Percentiles rank a stretch among this genome's conserved stretches.
These are phyloP conservation scores for Quercus engelmannii DNA, from an alignment of 306 rosid species.

Conservation along the genomic window DNA sequence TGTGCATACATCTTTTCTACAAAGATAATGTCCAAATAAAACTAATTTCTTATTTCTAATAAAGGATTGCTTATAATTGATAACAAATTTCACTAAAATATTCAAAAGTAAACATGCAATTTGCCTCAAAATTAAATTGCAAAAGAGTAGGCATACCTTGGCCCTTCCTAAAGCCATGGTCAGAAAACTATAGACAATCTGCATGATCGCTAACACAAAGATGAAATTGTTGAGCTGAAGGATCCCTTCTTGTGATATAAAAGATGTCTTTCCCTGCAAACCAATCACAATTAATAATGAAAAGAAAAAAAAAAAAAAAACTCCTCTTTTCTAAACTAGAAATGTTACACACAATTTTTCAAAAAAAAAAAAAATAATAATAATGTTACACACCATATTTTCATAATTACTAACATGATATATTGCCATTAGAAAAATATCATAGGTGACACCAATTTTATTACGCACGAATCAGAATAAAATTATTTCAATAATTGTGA, in stretches of 20 bases:
- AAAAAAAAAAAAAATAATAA: background rate
- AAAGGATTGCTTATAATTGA: no score
- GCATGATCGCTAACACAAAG: constrained; percentile 56
- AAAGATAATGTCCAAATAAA: no score
- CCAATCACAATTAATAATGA: background rate
- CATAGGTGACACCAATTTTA: no score
- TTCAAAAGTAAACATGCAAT: background rate
- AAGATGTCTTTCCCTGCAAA: constrained; percentile 48
- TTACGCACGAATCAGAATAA: no score
- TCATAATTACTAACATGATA: no score
- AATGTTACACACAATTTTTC: no score
- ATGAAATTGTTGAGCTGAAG: constrained; percentile 56
- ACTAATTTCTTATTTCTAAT: no score
- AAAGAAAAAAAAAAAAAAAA: background rate
- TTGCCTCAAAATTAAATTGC: background rate
- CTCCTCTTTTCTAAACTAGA: background rate
- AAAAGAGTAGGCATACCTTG: constrained; percentile 26
- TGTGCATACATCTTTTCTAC: no score
- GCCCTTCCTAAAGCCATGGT: constrained; percentile 65
- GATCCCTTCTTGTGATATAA: constrained; percentile 48
- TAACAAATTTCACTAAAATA: background rate
- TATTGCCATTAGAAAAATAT: no score
- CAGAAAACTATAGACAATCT: constrained; percentile 49
- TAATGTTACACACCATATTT: no score
- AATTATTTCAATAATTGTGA: no score